Evolutionary conservation across 2,329 filamentous ascomycete species (phyloP).

Genomic region (Calonectria fujianensis): DNA sequence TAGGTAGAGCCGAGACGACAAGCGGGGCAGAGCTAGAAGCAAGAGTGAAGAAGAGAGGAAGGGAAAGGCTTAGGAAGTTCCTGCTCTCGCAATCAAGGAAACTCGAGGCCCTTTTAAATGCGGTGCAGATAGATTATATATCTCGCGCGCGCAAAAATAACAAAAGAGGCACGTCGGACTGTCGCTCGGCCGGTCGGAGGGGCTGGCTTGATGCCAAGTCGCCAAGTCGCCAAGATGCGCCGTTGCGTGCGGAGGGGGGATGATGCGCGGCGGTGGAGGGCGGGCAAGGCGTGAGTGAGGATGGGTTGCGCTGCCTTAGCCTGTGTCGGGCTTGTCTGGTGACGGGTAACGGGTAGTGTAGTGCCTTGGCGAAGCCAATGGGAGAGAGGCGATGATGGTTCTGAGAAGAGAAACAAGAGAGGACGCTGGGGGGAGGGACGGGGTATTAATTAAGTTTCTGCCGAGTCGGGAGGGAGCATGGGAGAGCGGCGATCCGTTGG

Average conservation of each 20-base stretch:
- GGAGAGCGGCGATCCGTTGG: constrained; percentile 45
- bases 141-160: constrained; percentile 5
- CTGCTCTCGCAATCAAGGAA: background rate
- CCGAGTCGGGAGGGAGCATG: constrained; percentile 43
- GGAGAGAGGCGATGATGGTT: constrained; percentile 29
- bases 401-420: constrained; percentile 30
- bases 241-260: constrained; percentile 28
- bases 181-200: constrained; percentile 55
- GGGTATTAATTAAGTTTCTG: constrained; percentile 53
- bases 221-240: constrained; percentile 44
- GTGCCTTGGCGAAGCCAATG: constrained; percentile 34
- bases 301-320: background rate
- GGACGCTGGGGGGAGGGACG: constrained; percentile 40
- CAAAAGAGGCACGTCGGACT: constrained; percentile 46
- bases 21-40: constrained; percentile 21
- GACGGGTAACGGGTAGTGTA: background rate
- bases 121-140: constrained; percentile 1
- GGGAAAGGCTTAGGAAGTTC: constrained; percentile 4
- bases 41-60: constrained; percentile 38
- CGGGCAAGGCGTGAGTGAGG: background rate
- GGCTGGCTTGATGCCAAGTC: constrained; percentile 13
- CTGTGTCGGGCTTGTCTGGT: background rate
- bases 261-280: constrained; percentile 28
- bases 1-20: background rate
- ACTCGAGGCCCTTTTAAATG: constrained; percentile 7